Conservation (phyloP, 139 green algal species). For the Eudorina sp. region DNA sequence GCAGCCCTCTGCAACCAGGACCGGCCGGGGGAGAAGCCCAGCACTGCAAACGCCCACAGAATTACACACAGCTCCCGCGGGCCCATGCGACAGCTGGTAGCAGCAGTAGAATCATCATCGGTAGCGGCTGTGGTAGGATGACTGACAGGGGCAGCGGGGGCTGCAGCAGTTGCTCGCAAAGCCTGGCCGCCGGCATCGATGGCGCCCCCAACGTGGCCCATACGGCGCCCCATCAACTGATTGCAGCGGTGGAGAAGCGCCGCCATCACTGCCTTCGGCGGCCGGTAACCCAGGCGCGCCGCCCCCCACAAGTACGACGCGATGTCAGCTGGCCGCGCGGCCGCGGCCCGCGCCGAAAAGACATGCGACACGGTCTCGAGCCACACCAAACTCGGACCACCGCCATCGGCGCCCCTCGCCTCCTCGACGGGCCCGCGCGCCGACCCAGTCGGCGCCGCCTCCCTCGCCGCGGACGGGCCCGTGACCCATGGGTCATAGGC, state of each 20-base stretch:
- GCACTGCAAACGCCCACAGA: slow-evolving; percentile 14
- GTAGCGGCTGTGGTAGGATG: not conserved
- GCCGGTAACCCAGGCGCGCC: slow-evolving; percentile 14
- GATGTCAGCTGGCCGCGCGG: not conserved
- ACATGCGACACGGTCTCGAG: not conserved
- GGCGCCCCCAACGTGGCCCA: not conserved
- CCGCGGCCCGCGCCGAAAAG: not conserved
- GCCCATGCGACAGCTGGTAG: not conserved
- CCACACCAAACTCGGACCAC: slow-evolving; percentile 13
- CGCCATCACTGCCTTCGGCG: not conserved
- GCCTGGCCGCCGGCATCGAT: not conserved
- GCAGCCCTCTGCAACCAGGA: not conserved
- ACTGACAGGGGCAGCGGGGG: not conserved
- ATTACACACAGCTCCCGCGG: slow-evolving; percentile 22
- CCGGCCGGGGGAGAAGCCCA: slow-evolving; percentile 6
- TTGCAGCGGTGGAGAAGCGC: not conserved
- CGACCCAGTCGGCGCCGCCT: not conserved
- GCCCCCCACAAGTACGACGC: not conserved
- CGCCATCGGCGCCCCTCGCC: not conserved
- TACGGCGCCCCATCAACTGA: not conserved
- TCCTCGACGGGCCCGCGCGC: not conserved
- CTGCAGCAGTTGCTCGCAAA: not conserved
- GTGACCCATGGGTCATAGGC: no score
- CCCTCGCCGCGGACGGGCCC: not conserved
- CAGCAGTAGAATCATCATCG: not conserved